Percentiles rank a stretch among this genome's conserved stretches.
Evolutionary conservation across 345 rosid species (phyloP).

Genomic region (Sisymbrium irio): DNA sequence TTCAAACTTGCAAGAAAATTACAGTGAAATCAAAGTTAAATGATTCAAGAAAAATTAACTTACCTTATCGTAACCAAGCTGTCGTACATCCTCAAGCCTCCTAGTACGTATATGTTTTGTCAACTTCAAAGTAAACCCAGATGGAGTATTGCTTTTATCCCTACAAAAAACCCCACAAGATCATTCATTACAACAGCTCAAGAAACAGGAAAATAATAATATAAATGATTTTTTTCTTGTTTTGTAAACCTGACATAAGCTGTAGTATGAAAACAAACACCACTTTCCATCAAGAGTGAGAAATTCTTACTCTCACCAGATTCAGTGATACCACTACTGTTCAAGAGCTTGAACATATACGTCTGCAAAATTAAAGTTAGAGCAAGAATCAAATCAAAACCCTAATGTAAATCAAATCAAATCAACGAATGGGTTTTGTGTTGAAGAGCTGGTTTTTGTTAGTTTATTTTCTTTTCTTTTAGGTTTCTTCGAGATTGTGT

Average conservation of each 20-base stretch:
- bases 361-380: constrained; percentile 44
- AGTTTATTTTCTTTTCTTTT: no score
- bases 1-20: not conserved
- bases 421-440: not conserved
- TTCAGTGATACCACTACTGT: constrained; percentile 92
- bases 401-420: not conserved
- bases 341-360: constrained; percentile 92
- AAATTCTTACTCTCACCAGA: constrained; percentile 99
- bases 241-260: constrained; percentile 65
- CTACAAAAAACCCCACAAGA: constrained; percentile 35
- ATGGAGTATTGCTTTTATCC: constrained; percentile 96
- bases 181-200: not conserved
- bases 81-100: constrained; percentile 97
- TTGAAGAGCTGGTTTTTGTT: no score
- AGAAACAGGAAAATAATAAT: not conserved
- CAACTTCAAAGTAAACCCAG: constrained; percentile 92
- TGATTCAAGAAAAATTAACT: not conserved
- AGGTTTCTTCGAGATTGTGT: no score
- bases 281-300: constrained; percentile 87
- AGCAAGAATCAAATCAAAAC: not conserved
- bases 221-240: not conserved
- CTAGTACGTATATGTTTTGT: constrained; percentile 90
- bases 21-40: not conserved
- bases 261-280: constrained; percentile 89
- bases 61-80: constrained; percentile 98